These are phyloP conservation scores for Glaciozyma martinii DNA, from an alignment of 768 basidiomycete genomes.

Conservation along the genomic window DNA sequence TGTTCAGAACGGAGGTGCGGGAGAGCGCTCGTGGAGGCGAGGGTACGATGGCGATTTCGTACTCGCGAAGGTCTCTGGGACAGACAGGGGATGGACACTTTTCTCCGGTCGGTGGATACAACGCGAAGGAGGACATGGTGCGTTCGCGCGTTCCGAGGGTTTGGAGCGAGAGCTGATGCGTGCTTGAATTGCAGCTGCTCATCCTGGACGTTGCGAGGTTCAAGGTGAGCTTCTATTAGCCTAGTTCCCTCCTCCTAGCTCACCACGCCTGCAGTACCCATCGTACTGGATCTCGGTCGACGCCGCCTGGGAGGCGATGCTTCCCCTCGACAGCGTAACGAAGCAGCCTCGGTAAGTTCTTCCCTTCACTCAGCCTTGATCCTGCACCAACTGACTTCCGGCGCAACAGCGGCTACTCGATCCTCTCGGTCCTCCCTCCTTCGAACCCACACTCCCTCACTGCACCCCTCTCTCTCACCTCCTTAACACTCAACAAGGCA, in stretches of 20 bases:
- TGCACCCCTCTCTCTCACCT: constrained; percentile 16
- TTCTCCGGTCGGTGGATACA: constrained; percentile 14
- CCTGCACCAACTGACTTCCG: background rate
- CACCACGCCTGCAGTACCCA: constrained; percentile 9
- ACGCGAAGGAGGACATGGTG: constrained; percentile 22
- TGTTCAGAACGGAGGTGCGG: constrained; percentile 18
- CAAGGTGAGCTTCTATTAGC: background rate
- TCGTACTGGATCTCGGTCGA: constrained; percentile 28
- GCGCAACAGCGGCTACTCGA: constrained; percentile 24
- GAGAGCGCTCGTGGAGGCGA: background rate
- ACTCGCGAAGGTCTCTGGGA: constrained; percentile 23
- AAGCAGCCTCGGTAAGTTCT: constrained; percentile 19
- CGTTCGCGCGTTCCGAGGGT: background rate
- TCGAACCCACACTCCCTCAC: constrained; percentile 9
- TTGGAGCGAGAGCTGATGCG: background rate
- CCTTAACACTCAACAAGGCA: constrained; percentile 28
- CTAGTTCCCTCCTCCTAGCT: background rate
- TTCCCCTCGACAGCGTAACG: constrained; percentile 31
- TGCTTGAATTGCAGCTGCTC: constrained; percentile 1
- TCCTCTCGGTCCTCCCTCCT: constrained; percentile 9
- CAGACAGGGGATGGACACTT: constrained; percentile 35
- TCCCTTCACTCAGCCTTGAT: background rate
- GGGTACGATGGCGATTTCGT: constrained; percentile 26
- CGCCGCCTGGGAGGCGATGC: constrained; percentile 24
- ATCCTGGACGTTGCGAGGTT: constrained; percentile 32